Percentiles rank a stretch among this genome's conserved stretches.
Conservation (phyloP, 257 asterid genomes). For the Fraxinus americana region DNA sequence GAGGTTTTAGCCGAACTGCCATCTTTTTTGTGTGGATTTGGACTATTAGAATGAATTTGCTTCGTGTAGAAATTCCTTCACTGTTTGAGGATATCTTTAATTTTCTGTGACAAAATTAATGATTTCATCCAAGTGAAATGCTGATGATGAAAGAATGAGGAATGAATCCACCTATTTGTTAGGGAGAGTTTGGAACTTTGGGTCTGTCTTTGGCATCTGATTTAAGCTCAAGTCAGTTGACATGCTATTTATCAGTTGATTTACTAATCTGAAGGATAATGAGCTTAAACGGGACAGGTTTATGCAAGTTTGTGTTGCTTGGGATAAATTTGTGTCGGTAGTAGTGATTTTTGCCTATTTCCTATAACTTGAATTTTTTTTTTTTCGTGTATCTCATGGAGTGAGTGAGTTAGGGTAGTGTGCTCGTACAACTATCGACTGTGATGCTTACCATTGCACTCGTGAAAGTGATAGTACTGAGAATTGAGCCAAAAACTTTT, state of each 20-base stretch:
- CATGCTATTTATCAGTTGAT: neutral
- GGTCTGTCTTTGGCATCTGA: neutral
- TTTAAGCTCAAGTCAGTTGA: neutral
- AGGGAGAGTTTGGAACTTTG: neutral
- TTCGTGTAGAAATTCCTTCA: neutral
- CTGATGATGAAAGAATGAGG: neutral
- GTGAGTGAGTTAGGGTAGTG: no score
- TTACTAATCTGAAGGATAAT: neutral
- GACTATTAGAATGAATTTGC: neutral
- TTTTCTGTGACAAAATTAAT: neutral
- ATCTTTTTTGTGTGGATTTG: neutral
- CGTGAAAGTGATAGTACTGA: no score
- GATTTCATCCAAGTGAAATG: constrained; percentile 4
- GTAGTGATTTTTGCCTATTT: neutral
- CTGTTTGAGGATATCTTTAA: neutral
- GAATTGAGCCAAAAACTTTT: neutral
- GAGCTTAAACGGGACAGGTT: neutral
- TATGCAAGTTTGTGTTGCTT: neutral
- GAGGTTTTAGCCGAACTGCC: neutral
- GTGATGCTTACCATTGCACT: no score
- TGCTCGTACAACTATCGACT: no score
- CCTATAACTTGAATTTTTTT: neutral
- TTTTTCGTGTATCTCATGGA: no score
- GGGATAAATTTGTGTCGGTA: neutral
- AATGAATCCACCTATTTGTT: neutral